Evolutionary conservation across 2,329 filamentous ascomycete genomes (phyloP).

Genomic region (Neurospora crassa): DNA sequence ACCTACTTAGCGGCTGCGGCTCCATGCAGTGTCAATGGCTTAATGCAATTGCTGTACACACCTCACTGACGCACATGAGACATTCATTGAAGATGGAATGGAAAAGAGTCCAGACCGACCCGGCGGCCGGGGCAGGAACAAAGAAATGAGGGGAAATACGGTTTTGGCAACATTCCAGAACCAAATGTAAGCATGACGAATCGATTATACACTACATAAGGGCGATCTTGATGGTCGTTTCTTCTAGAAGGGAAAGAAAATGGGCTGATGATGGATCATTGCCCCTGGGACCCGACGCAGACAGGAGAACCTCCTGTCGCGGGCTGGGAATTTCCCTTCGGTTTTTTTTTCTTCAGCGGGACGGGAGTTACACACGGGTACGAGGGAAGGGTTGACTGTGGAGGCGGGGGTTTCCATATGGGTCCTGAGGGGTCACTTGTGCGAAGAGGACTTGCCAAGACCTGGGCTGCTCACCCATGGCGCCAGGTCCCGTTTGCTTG

Average conservation of each 20-base stretch:
- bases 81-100: not conserved
- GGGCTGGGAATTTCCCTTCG: not conserved
- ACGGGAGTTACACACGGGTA: not conserved
- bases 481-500: not conserved
- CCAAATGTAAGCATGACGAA: not conserved
- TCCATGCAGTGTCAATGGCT: not conserved
- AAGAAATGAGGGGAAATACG: not conserved
- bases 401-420: not conserved
- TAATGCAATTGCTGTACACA: not conserved
- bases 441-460: not conserved
- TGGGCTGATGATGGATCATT: not conserved
- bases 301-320: not conserved
- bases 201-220: not conserved
- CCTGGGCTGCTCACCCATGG: not conserved
- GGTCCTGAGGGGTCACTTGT: not conserved
- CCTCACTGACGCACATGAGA: not conserved
- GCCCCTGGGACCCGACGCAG: not conserved
- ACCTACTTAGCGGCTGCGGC: not conserved
- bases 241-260: not conserved
- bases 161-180: not conserved
- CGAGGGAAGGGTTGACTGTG: not conserved
- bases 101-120: not conserved
- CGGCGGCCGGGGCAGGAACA: not conserved
- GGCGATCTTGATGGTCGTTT: not conserved
- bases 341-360: not conserved